These are phyloP conservation scores for Mortierella sp. DNA, from an alignment of 371 early-diverging fungal species.

Conservation along the genomic window DNA sequence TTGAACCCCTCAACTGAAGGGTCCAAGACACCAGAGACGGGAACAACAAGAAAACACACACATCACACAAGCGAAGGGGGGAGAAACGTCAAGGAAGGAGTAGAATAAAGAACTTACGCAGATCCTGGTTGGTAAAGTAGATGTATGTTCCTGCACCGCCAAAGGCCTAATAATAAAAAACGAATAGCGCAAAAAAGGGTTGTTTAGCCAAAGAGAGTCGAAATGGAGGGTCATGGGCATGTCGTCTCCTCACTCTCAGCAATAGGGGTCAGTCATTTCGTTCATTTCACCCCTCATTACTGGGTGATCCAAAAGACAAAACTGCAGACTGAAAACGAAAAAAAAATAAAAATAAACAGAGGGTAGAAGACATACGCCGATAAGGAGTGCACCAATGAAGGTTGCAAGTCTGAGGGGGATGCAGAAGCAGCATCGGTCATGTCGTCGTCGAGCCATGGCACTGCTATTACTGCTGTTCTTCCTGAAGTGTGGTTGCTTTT, in stretches of 20 bases:
- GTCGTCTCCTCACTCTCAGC: background rate
- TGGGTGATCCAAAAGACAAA: no score
- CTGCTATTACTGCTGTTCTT: background rate
- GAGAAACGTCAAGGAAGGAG: background rate
- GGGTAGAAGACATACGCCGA: slow-evolving; percentile 33
- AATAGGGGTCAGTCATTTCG: background rate
- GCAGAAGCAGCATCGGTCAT: slow-evolving; percentile 38
- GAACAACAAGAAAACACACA: background rate
- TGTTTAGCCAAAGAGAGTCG: background rate
- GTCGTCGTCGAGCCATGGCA: slow-evolving; percentile 21
- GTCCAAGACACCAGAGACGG: background rate
- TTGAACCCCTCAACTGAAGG: background rate
- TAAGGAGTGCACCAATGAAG: slow-evolving; percentile 38
- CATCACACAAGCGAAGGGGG: background rate
- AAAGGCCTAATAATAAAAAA: slow-evolving; percentile 16
- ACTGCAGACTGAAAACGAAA: no score
- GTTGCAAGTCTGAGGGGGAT: slow-evolving; percentile 49
- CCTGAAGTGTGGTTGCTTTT: background rate
- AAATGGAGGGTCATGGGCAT: background rate
- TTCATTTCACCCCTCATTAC: no score
- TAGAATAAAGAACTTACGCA: slow-evolving; percentile 29
- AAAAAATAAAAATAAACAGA: background rate
- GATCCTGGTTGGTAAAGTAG: slow-evolving; percentile 44
- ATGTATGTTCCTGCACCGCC: slow-evolving; percentile 46
- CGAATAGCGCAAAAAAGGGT: background rate